Evolutionary conservation across 306 rosid species (phyloP), one percentile per base, ranked within the genome.

Genomic region (Cicer arietinum): DNA sequence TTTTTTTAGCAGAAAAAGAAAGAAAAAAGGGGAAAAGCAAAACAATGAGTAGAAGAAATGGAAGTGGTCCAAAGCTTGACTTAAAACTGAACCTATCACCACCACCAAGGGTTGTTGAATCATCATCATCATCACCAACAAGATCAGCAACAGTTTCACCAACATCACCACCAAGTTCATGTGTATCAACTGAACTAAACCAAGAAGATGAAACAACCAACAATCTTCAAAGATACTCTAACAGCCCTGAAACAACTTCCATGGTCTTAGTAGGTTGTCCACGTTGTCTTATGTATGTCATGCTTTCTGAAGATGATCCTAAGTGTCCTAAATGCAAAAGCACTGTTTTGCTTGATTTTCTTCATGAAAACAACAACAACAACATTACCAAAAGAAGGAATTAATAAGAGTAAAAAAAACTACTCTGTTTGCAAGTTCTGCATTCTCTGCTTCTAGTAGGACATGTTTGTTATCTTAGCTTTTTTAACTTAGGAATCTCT

Each of bases 291-390:
- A 94, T 94, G 97, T 94, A 91, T 50, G 90, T 92, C 45, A 94
- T 94, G 99, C 91, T 94, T 20, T 81, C 90, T 0, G 93, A 89
- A 69, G 84, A 80, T 43, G 93, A 94, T 44, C 96, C 93, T 0
- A 90, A 90, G 50, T 94, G 99, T 76, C 99, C 97, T 20, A 94
- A 88, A 58, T 94, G 99, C 92, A 90, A 92, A 76, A 92, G 92
- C 90, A 92, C 99, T 8, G 93, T 86, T 77, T 85, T 94, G 82
- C 93, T 94, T 4, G 96, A 94, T 74, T 89, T 94, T 42, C 87
- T 81, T 59, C 90, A 90, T 57, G 91, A 90, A 62, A 69, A 63
- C 81, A 76, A 68, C 76, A 76, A 68, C 76, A 69, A 47, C 79
- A 69, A 67, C 74, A 77, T 66, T 71, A 42, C 25, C 67, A 80